Evolutionary conservation across 2,329 filamentous ascomycete species (phyloP), one percentile per base, ranked within the genome.

Genomic region (Plenodomus tracheiphilus): DNA sequence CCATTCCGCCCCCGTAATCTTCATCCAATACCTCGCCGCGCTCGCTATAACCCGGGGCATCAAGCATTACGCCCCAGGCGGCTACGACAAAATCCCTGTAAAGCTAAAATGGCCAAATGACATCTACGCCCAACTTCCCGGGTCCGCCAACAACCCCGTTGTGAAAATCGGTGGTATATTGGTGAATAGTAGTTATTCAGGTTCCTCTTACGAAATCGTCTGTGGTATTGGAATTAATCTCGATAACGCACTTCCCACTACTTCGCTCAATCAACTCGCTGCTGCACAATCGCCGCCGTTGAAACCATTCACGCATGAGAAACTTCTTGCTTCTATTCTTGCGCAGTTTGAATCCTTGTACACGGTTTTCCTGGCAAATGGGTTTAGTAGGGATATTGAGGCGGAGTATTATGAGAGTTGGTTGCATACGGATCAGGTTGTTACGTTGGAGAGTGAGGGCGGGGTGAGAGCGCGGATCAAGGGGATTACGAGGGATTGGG

Each of bases 61-160:
- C 54, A 86, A 89, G 55, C 81, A 79, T 20, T 97, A 97, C 66
- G 91, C 87, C 41, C 73, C 74, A n/a, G n/a, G n/a, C 2, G 89
- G 86, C 7, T 97, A 95, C 71, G 79, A 83, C 5, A 78, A 84
- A 0, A 72, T 97, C 4, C 89, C 89, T 0, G 81, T 99, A 35
- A 91, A 89, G 68, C 75, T 99, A 25, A 99, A 99, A 72, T 99
- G 94, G 94, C 94, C 94, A 10, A 99, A 99, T 64, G 94, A 99
- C 67, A 89, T 99, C 46, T 77, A 77, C 61, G 74, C 72, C 0
- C 64, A 63, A 16, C 53, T 69, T 0, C 66, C 88, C 82, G 5
- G 76, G 72, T 44, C 79, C 78, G 39, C 77, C 77, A 2, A 71
- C 75, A 66, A 69, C 18, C 62, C 64, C 19, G 94, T 94, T 60